These are phyloP conservation scores for Trichoderma semiorbis DNA, from an alignment of 2,329 filamentous ascomycete species.

Conservation along the genomic window DNA sequence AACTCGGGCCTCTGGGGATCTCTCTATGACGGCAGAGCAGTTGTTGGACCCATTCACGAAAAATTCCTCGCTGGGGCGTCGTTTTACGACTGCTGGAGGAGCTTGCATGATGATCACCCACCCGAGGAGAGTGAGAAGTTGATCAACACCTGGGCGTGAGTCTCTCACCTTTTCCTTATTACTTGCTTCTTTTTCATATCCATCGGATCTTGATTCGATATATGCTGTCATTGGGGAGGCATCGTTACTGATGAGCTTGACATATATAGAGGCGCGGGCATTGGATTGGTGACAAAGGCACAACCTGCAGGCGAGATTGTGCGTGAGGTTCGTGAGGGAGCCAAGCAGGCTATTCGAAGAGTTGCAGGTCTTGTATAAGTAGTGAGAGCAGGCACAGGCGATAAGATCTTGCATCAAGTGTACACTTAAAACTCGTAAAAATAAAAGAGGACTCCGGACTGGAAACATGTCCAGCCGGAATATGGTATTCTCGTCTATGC, in stretches of 20 bases:
- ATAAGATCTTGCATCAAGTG: neutral
- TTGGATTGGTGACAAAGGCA: constrained; percentile 43
- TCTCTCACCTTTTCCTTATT: neutral
- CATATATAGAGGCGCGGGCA: constrained; percentile 37
- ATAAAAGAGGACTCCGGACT: neutral
- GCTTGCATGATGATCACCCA: constrained; percentile 37
- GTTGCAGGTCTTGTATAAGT: constrained; percentile 21
- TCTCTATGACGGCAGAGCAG: constrained; percentile 44
- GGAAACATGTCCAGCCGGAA: neutral
- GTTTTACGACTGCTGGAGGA: constrained; percentile 41
- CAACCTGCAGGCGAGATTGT: constrained; percentile 44
- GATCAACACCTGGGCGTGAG: constrained; percentile 38
- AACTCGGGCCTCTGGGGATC: constrained; percentile 40
- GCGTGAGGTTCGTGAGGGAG: constrained; percentile 37
- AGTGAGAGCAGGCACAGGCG: neutral
- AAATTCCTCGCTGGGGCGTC: constrained; percentile 39
- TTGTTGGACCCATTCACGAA: constrained; percentile 38
- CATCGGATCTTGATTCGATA: neutral
- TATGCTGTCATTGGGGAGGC: neutral
- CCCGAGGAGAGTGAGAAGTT: constrained; percentile 33
- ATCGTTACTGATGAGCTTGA: constrained; percentile 14
- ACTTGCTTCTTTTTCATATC: neutral
- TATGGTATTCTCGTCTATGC: constrained; percentile 20
- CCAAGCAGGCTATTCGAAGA: constrained; percentile 33
- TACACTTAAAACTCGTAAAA: neutral